A percentile compares a stretch with the other conserved stretches of the same genome.
phyloP scores from a whole-genome alignment of 2,329 filamentous ascomycete genomes.

The Ophiocordyceps robertsii region DNA sequence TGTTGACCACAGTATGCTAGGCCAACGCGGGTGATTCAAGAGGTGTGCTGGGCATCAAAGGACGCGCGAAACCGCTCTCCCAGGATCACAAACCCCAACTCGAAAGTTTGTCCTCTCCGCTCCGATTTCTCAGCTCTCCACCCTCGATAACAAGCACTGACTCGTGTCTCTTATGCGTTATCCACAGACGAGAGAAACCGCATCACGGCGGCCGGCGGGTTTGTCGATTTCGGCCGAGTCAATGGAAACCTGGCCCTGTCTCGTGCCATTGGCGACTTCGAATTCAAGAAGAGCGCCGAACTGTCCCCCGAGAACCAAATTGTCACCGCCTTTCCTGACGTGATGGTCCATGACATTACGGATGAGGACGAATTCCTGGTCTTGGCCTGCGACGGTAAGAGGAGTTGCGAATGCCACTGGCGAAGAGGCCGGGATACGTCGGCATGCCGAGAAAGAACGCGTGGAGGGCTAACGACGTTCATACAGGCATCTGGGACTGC shows the following conservation, averaged over 20 bases:
- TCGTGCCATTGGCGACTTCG: slow-evolving; percentile 95
- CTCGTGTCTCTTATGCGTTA: slow-evolving; percentile 3
- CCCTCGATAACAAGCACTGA: slow-evolving; percentile 1
- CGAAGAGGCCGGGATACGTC: no score
- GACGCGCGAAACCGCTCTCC: slow-evolving; percentile 92
- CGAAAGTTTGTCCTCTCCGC: slow-evolving; percentile 53
- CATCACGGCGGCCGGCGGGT: slow-evolving; percentile 89
- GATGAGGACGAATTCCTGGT: slow-evolving; percentile 95
- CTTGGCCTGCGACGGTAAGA: slow-evolving; percentile 79
- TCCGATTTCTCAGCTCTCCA: background rate
- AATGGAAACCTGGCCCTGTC: slow-evolving; percentile 96
- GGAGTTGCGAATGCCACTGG: no score
- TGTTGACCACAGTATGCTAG: slow-evolving; percentile 28
- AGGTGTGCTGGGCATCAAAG: slow-evolving; percentile 90
- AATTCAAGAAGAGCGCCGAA: slow-evolving; percentile 98
- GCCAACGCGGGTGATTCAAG: slow-evolving; percentile 95
- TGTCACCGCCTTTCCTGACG: slow-evolving; percentile 91
- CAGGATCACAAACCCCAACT: slow-evolving; percentile 99
- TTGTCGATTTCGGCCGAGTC: slow-evolving; percentile 95
- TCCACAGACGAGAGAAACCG: slow-evolving; percentile 77
- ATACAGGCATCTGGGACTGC: slow-evolving; percentile 93
- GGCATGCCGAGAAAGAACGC: no score
- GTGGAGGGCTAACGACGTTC: background rate
- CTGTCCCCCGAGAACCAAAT: slow-evolving; percentile 97
- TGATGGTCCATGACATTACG: slow-evolving; percentile 77